phyloP scores from a whole-genome alignment of 768 basidiomycete species.

The Russula dissimulans region DNA sequence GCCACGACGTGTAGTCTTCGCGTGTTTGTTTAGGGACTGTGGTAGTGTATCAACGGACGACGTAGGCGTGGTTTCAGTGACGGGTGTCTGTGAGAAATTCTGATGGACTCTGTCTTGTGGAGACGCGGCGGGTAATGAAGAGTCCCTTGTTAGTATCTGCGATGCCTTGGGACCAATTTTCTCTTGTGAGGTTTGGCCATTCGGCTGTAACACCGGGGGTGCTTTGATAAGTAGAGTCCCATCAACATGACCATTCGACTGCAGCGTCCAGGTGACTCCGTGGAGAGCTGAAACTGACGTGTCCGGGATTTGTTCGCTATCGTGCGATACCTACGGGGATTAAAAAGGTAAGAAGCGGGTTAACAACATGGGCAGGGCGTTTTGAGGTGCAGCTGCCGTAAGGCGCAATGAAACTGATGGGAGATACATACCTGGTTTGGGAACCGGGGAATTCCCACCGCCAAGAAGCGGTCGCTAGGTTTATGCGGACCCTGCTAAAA shows the following conservation, averaged over 20 bases:
- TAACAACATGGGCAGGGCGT: slow-evolving; percentile 3
- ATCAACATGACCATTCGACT: background rate
- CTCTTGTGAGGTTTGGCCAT: background rate
- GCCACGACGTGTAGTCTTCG: background rate
- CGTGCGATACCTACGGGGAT: slow-evolving; percentile 4
- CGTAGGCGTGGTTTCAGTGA: background rate
- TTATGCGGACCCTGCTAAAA: background rate
- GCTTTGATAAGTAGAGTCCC: background rate
- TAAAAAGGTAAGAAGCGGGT: background rate
- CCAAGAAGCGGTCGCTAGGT: background rate
- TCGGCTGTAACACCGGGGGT: background rate
- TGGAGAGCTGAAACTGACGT: background rate
- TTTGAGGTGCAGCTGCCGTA: slow-evolving; percentile 1
- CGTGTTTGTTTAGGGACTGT: slow-evolving; percentile 1
- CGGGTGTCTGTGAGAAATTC: background rate
- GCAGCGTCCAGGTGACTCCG: background rate
- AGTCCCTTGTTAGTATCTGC: background rate
- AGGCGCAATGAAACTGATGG: background rate
- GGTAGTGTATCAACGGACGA: slow-evolving; percentile 5
- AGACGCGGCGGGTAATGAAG: background rate
- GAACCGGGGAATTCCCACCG: background rate
- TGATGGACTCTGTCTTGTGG: background rate
- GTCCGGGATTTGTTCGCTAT: background rate
- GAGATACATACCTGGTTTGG: slow-evolving; percentile 13
- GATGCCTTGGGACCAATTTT: background rate